Evolutionary conservation across 805 yeast species (phyloP).

Genomic region (Monosporozyma yasuniensis): DNA sequence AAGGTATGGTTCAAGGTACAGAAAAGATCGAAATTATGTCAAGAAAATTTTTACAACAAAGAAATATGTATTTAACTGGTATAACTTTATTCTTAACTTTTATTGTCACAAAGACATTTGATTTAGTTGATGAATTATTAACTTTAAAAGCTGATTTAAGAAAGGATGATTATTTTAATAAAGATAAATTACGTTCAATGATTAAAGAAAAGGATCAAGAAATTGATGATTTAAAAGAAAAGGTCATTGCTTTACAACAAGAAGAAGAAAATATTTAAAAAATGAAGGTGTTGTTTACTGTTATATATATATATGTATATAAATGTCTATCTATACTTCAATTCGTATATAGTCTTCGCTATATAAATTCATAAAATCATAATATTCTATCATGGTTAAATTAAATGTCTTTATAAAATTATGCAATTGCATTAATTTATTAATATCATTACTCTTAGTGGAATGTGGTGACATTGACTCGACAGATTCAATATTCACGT

Average conservation of each 20-base stretch:
- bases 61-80: constrained; percentile 94
- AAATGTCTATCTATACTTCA: constrained; percentile 11
- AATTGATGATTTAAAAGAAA: constrained; percentile 59
- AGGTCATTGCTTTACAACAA: constrained; percentile 62
- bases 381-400: constrained; percentile 21
- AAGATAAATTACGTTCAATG: constrained; percentile 36
- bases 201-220: constrained; percentile 55
- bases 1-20: constrained; percentile 16
- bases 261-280: constrained; percentile 22
- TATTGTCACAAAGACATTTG: constrained; percentile 75
- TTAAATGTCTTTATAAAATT: constrained; percentile 17
- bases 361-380: constrained; percentile 16
- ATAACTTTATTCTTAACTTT: constrained; percentile 85
- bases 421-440: constrained; percentile 11
- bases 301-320: constrained; percentile 1
- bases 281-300: too few relatives aligned
- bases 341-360: constrained; percentile 14
- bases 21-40: constrained; percentile 83
- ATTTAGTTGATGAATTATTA: constrained; percentile 65
- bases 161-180: constrained; percentile 6
- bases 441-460: constrained; percentile 2
- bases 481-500: not conserved
- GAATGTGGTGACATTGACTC: not conserved
- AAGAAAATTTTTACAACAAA: constrained; percentile 87
- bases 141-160: constrained; percentile 49